Evolutionary conservation across 257 asterid species (phyloP).

Genomic region (Nyctanthes arbortristis): DNA sequence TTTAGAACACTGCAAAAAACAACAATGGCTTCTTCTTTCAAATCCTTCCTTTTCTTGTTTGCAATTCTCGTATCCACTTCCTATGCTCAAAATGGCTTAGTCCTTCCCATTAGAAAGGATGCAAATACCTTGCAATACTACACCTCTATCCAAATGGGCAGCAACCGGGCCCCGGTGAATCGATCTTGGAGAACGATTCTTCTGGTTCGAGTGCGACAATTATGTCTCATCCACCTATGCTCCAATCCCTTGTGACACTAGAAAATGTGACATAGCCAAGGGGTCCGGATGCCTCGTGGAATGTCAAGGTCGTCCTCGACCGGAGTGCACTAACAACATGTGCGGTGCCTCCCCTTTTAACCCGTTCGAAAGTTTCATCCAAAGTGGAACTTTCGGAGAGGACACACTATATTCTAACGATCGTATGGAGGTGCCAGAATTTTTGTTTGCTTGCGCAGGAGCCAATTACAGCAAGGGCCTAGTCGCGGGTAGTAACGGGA

Average conservation of each 20-base stretch:
- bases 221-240: constrained; percentile 34
- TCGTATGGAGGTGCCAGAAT: too few species aligned
- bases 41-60: not conserved
- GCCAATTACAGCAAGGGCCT: constrained; percentile 29
- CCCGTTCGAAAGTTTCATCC: constrained; percentile 30
- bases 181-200: constrained; percentile 38
- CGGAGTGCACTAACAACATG: constrained; percentile 44
- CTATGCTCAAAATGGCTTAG: too few species aligned
- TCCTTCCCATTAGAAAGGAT: constrained; percentile 39
- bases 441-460: constrained; percentile 31
- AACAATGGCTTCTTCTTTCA: constrained; percentile 24
- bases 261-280: constrained; percentile 23
- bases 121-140: constrained; percentile 35
- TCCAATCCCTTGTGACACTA: constrained; percentile 32
- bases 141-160: constrained; percentile 44
- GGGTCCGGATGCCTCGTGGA: constrained; percentile 34
- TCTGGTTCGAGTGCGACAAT: constrained; percentile 42
- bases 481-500: constrained; percentile 29
- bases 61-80: too few species aligned
- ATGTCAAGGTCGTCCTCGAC: constrained; percentile 36
- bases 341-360: constrained; percentile 36
- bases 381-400: constrained; percentile 18
- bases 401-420: too few species aligned
- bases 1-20: not conserved
- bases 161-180: constrained; percentile 33